A percentile compares a stretch with the other conserved stretches of the same genome.
phyloP scores from a whole-genome alignment of 2,329 filamentous ascomycete species.

The Trichoderma sp. region DNA sequence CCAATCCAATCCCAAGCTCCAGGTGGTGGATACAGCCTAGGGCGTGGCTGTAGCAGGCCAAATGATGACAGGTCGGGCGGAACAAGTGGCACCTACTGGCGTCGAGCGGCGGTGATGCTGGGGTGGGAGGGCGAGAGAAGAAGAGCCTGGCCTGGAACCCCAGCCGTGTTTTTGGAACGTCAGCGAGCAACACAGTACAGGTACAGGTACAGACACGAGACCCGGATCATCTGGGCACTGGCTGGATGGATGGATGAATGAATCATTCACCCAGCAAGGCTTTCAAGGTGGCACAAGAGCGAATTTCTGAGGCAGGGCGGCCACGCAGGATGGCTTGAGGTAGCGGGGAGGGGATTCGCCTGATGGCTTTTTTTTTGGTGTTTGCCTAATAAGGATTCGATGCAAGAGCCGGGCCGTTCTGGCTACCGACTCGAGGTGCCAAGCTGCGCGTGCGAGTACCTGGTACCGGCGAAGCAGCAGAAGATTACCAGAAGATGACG shows the following conservation, averaged over 20 bases:
- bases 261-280: neutral
- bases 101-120: constrained; percentile 18
- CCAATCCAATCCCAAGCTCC: neutral
- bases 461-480: neutral
- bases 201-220: neutral
- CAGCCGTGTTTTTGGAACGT: neutral
- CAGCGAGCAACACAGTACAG: neutral
- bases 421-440: neutral
- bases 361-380: constrained; percentile 1
- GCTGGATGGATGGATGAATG: neutral
- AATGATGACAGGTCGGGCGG: constrained; percentile 22
- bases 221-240: neutral
- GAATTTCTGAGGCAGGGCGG: neutral
- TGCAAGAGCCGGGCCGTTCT: constrained; percentile 6
- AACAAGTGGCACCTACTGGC: constrained; percentile 22
- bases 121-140: neutral
- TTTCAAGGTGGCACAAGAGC: neutral
- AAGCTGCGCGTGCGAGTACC: neutral
- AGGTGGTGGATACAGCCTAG: constrained; percentile 10
- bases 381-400: constrained; percentile 14
- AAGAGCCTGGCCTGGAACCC: neutral
- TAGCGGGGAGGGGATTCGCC: neutral
- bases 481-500: neutral
- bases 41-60: constrained; percentile 20
- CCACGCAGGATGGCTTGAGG: neutral